phyloP scores from a whole-genome alignment of 805 yeast genomes.

The Kazachstania kunashirensis region DNA sequence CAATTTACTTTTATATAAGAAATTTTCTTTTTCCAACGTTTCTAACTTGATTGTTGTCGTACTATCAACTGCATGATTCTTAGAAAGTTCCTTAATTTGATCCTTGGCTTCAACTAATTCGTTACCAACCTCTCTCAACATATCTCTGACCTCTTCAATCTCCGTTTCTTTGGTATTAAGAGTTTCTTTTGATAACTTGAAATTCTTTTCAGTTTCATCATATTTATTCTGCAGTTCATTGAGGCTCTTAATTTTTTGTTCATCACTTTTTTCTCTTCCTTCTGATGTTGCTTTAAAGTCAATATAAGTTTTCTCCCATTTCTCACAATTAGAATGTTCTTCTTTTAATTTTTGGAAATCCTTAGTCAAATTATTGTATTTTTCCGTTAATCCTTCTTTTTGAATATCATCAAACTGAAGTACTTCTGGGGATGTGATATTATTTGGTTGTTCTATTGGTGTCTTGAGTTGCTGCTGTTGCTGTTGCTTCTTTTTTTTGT shows the following conservation, averaged over 20 bases:
- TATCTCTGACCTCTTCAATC: conserved; percentile 60
- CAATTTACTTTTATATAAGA: background rate
- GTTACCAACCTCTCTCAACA: conserved; percentile 67
- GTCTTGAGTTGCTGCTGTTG: background rate
- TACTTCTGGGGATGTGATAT: background rate
- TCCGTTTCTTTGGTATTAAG: conserved; percentile 47
- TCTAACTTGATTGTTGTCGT: background rate
- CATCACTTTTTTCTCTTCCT: background rate
- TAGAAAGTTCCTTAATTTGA: conserved; percentile 33
- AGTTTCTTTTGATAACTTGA: conserved; percentile 19
- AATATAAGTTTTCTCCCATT: background rate
- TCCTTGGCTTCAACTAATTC: conserved; percentile 68
- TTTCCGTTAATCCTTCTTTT: background rate
- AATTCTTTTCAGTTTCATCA: conserved; percentile 6
- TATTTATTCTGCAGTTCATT: conserved; percentile 1
- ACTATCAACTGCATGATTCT: background rate
- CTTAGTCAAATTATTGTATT: background rate
- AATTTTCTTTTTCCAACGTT: background rate
- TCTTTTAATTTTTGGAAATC: background rate
- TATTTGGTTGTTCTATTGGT: background rate
- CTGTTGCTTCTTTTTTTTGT: conserved; percentile 2
- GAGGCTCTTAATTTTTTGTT: background rate
- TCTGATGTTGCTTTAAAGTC: background rate
- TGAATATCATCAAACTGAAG: background rate
- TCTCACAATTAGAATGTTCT: background rate